Percentiles rank a stretch among this genome's conserved stretches.
Conservation (phyloP, 495 filamentous ascomycete species). For the Thermothielavioides terrestris region DNA sequence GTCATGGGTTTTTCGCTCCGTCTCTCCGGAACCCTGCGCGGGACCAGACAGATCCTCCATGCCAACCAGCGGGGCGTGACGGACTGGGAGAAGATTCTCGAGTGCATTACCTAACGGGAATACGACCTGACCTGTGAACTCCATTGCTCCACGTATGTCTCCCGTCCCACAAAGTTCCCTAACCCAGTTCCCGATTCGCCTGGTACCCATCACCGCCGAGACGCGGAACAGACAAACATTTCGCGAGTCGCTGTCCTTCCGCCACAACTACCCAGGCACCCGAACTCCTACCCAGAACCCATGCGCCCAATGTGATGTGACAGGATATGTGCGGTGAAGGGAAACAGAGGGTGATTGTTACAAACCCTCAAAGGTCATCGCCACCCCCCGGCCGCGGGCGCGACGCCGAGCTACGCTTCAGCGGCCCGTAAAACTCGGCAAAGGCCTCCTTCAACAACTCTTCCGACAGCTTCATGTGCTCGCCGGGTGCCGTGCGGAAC, state of each 20-base stretch:
- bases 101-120: too few species aligned
- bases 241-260: not conserved
- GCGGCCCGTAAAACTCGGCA: slow-evolving; percentile 59
- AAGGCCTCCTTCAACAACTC: slow-evolving; percentile 59
- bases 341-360: not conserved
- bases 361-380: slow-evolving; percentile 18
- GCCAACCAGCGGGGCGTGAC: too few species aligned
- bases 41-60: too few species aligned
- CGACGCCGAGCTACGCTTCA: slow-evolving; percentile 23
- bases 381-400: not conserved
- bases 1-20: too few species aligned
- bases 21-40: too few species aligned
- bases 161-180: not conserved
- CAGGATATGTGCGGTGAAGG: not conserved
- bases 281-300: not conserved
- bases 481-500: slow-evolving; percentile 60
- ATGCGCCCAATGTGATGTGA: not conserved
- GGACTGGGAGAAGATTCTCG: too few species aligned
- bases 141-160: too few species aligned
- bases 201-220: not conserved
- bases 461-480: slow-evolving; percentile 77
- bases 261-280: not conserved
- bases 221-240: not conserved
- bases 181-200: too few species aligned
- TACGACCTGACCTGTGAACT: too few species aligned